phyloP scores from a whole-genome alignment of 345 rosid species.

The Toxicodendron radicans region DNA sequence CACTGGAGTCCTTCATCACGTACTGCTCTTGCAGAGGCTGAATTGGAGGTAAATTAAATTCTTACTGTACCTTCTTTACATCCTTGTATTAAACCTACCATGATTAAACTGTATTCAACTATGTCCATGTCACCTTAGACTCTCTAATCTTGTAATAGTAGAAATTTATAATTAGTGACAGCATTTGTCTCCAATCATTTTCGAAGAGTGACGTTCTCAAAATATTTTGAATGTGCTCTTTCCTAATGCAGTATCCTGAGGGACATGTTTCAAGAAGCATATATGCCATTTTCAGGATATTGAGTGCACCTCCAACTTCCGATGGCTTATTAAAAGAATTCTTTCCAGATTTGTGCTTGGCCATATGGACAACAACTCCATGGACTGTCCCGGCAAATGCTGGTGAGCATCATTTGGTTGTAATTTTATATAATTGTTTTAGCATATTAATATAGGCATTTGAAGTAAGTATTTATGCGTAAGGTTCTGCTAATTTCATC shows the following conservation, averaged over 20 bases:
- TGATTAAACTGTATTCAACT: background rate
- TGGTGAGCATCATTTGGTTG: constrained; percentile 41
- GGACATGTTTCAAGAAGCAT: constrained; percentile 94
- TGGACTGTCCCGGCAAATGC: constrained; percentile 98
- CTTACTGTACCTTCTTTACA: background rate
- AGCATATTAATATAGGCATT: background rate
- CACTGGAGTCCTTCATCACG: constrained; percentile 98
- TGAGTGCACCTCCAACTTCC: constrained; percentile 41
- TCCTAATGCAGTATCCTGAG: constrained; percentile 77
- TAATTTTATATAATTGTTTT: background rate
- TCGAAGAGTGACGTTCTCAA: background rate
- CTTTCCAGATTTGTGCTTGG: constrained; percentile 72
- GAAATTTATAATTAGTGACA: background rate
- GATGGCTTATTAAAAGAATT: constrained; percentile 53
- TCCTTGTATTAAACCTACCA: background rate
- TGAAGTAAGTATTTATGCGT: background rate
- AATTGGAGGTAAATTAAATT: constrained; percentile 70
- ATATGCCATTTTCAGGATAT: constrained; percentile 69
- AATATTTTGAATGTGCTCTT: background rate
- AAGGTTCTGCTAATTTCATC: background rate
- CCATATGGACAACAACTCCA: constrained; percentile 97
- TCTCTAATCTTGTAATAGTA: background rate
- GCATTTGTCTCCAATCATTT: background rate
- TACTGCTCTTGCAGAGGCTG: constrained; percentile 99
- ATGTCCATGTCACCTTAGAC: background rate